These are phyloP conservation scores for Crithidia bombi DNA, from an alignment of 208 protist genomes.

Conservation along the genomic window DNA sequence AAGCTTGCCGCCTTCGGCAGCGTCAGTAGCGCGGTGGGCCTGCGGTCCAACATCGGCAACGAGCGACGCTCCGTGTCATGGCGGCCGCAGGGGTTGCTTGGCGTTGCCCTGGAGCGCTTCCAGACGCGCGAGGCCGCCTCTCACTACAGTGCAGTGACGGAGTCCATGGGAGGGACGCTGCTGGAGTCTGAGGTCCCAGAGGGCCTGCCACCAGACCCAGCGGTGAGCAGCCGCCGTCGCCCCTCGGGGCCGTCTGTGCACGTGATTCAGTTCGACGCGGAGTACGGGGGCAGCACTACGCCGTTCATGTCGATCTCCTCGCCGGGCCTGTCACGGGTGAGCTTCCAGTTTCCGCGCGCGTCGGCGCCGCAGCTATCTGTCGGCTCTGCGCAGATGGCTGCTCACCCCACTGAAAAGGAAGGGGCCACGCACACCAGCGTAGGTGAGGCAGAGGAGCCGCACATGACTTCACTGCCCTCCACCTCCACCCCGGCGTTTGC, in stretches of 20 bases:
- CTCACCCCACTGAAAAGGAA: conserved; percentile 5
- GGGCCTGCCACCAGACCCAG: conserved; percentile 24
- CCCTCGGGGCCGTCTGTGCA: conserved; percentile 19
- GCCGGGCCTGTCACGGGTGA: conserved; percentile 12
- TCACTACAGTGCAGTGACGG: background rate
- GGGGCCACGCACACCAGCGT: background rate
- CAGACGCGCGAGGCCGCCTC: background rate
- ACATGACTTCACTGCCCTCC: background rate
- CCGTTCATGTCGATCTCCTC: conserved; percentile 48
- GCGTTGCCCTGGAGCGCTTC: conserved; percentile 4
- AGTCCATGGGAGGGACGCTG: conserved; percentile 28
- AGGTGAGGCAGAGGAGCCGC: background rate
- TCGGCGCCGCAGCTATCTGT: conserved; percentile 24
- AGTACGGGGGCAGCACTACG: conserved; percentile 7
- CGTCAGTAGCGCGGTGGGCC: background rate
- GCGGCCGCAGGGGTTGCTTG: conserved; percentile 24
- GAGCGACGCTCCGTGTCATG: conserved; percentile 10
- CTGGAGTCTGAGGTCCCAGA: conserved; percentile 16
- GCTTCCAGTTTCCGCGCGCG: conserved; percentile 1
- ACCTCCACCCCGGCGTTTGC: conserved; percentile 1
- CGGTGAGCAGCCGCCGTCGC: background rate
- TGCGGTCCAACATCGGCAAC: background rate
- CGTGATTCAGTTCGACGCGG: conserved; percentile 34
- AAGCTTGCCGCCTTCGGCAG: conserved; percentile 5
- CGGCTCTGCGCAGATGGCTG: conserved; percentile 3